Conservation (phyloP, 2,329 filamentous ascomycete species). For the Akanthomyces uredinophilus region DNA sequence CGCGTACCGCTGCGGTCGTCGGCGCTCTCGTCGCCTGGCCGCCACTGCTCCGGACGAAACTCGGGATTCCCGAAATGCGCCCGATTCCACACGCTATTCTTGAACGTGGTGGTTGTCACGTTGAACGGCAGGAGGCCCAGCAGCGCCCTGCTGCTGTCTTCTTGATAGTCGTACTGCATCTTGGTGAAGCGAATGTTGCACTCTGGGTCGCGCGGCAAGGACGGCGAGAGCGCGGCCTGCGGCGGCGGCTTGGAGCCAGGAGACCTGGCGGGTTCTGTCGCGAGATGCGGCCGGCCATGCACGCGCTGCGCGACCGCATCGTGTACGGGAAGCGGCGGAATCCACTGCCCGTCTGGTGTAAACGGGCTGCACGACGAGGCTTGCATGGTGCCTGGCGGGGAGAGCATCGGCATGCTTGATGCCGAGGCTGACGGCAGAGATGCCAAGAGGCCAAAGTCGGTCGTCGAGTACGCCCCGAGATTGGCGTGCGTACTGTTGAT, state of each 20-base stretch:
- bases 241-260: neutral
- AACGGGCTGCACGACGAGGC: neutral
- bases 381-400: neutral
- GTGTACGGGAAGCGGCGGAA: neutral
- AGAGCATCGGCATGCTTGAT: conserved; percentile 34
- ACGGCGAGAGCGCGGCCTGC: too few species aligned
- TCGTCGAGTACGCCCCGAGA: conserved; percentile 37
- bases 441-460: conserved; percentile 39
- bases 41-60: conserved; percentile 42
- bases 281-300: neutral
- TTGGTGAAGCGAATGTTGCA: conserved; percentile 46
- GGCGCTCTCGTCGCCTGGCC: conserved; percentile 34
- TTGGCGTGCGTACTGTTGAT: conserved; percentile 36
- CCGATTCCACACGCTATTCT: conserved; percentile 61
- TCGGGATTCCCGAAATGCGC: conserved; percentile 62
- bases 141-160: conserved; percentile 32
- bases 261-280: neutral
- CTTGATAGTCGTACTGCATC: conserved; percentile 43
- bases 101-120: conserved; percentile 53
- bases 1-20: conserved; percentile 23
- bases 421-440: conserved; percentile 15
- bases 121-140: conserved; percentile 21
- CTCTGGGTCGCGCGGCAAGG: conserved; percentile 14
- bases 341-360: conserved; percentile 2
- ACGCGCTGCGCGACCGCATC: neutral